Percentiles rank a stretch among this genome's conserved stretches.
Conservation (phyloP, 768 basidiomycete species). For the Boletales sp. region DNA sequence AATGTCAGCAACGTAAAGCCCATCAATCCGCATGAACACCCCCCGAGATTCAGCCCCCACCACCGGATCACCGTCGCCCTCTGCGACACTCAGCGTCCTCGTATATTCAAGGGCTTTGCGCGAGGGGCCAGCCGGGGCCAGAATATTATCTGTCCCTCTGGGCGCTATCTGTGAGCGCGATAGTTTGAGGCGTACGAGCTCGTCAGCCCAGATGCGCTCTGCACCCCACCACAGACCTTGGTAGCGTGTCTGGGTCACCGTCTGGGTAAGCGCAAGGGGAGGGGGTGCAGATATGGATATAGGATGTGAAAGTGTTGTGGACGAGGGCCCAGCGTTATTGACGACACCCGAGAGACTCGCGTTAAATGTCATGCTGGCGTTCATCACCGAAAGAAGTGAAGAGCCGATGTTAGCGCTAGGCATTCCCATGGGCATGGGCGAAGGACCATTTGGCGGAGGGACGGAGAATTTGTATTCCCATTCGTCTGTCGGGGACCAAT, state of each 20-base stretch:
- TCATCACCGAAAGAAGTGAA: slow-evolving; percentile 45
- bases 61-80: slow-evolving; percentile 2
- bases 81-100: slow-evolving; percentile 8
- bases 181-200: slow-evolving; percentile 76
- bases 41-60: slow-evolving; percentile 43
- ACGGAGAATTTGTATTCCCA: slow-evolving; percentile 58
- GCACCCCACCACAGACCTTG: slow-evolving; percentile 90
- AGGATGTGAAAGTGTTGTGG: slow-evolving; percentile 2
- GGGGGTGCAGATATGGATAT: slow-evolving; percentile 14
- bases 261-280: slow-evolving; percentile 24
- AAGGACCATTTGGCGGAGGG: slow-evolving; percentile 24
- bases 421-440: slow-evolving; percentile 6
- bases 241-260: slow-evolving; percentile 52
- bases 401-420: slow-evolving; percentile 9
- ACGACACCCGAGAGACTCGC: slow-evolving; percentile 20
- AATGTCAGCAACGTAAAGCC: slow-evolving; percentile 60
- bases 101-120: slow-evolving; percentile 29
- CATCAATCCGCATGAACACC: slow-evolving; percentile 68
- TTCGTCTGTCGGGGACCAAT: slow-evolving; percentile 72
- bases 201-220: slow-evolving; percentile 84
- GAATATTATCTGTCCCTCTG: slow-evolving; percentile 54
- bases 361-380: slow-evolving; percentile 44
- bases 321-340: slow-evolving; percentile 2
- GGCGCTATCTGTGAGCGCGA: slow-evolving; percentile 67
- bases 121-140: slow-evolving; percentile 58